Percentiles rank a stretch among this genome's conserved stretches.
These are phyloP conservation scores for Hevea brasiliensis DNA, from an alignment of 345 rosid species.

Conservation along the genomic window DNA sequence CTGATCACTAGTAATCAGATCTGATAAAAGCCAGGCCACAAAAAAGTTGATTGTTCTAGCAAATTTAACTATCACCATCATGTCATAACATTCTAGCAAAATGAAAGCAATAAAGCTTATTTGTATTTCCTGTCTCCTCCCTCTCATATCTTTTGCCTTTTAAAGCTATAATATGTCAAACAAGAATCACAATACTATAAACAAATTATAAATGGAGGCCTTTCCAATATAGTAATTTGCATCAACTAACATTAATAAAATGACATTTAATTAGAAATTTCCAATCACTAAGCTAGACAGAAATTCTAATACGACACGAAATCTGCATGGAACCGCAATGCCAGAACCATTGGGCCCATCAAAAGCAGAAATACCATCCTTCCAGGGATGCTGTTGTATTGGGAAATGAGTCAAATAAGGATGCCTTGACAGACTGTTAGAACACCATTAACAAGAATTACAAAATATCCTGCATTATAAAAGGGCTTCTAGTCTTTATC, in stretches of 20 bases:
- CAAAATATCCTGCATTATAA: background rate
- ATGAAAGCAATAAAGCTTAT: no score
- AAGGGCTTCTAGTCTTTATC: slow-evolving; percentile 16
- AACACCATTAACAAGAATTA: slow-evolving; percentile 9
- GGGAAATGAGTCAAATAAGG: slow-evolving; percentile 26
- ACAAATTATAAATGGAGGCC: background rate
- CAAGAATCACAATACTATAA: background rate
- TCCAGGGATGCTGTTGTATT: slow-evolving; percentile 4
- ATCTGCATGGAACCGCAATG: slow-evolving; percentile 8
- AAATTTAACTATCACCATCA: background rate
- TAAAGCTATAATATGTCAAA: background rate
- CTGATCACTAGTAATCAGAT: background rate
- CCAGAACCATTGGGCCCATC: slow-evolving; percentile 13
- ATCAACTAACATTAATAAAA: slow-evolving; percentile 12
- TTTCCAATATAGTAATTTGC: slow-evolving; percentile 9
- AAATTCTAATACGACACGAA: slow-evolving; percentile 31
- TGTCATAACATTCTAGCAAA: background rate
- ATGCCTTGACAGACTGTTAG: slow-evolving; percentile 23
- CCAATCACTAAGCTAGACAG: slow-evolving; percentile 12
- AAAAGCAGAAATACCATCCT: slow-evolving; percentile 10
- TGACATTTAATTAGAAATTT: slow-evolving; percentile 21
- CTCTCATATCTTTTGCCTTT: background rate
- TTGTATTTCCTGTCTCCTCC: background rate
- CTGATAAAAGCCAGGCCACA: background rate
- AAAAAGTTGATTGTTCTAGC: background rate